These are phyloP conservation scores for Chytridium lagenaria DNA, from an alignment of 371 early-diverging fungal genomes.

Conservation along the genomic window DNA sequence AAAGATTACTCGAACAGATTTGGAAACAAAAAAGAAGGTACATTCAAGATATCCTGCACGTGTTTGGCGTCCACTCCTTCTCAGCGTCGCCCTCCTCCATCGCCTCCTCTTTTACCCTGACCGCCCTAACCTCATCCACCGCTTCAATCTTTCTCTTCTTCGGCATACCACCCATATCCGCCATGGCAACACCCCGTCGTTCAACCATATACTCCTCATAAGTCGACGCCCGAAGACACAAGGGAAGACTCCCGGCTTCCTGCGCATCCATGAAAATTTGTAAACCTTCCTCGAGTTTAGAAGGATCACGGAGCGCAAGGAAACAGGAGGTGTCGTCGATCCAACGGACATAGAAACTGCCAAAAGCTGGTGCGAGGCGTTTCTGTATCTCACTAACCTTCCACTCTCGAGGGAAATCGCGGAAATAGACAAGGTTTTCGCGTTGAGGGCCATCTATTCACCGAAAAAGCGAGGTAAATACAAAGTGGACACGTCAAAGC, in stretches of 20 bases:
- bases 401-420: constrained; percentile 41
- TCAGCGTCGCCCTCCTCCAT: constrained; percentile 21
- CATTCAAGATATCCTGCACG: no score
- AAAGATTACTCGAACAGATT: no score
- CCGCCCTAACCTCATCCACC: neutral
- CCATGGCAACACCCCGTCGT: neutral
- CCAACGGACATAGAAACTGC: constrained; percentile 39
- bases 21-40: no score
- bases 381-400: constrained; percentile 32
- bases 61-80: constrained; percentile 23
- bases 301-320: constrained; percentile 22
- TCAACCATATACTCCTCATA: constrained; percentile 10
- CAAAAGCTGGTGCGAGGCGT: constrained; percentile 25
- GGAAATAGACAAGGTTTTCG: constrained; percentile 34
- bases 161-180: neutral
- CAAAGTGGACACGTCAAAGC: no score
- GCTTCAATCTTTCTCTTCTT: constrained; percentile 11
- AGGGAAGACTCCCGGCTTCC: neutral
- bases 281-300: neutral
- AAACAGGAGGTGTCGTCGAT: constrained; percentile 37
- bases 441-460: constrained; percentile 39
- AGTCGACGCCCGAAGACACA: neutral
- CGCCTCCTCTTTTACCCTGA: constrained; percentile 4
- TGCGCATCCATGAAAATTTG: constrained; percentile 8
- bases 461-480: no score